Base-by-base conservation (phyloP, 1,139 yeast genomes). In the Hyphopichia burtonii region DNA sequence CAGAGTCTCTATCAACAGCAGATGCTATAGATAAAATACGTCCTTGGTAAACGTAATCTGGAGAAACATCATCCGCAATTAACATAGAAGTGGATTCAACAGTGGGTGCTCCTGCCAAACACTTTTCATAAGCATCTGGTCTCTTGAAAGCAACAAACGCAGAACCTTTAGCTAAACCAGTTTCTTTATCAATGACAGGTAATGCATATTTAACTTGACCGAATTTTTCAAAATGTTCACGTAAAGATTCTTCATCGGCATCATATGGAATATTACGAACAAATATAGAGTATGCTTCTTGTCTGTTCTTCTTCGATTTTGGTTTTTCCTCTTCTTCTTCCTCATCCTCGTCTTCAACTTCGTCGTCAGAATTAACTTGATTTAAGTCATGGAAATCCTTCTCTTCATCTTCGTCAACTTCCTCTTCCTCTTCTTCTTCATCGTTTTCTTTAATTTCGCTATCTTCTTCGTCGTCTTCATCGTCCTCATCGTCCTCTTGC, bases 241-340 rank as follows among this genome's bases (percentile, higher is more conserved):
- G 75, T 35, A 93, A 72, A 1, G 84, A 64, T 44, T 90, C 97
- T 39, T 78, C 78, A 30, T 95, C 90, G 8, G 97, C 95, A 61
- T 90, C 97, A 55, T 93, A 94, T 4, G 99, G 98, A 38, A 94
- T 82, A 57, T 93, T 93, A 60, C 98, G 82, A 8, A 93, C 89
- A 59, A 93, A 93, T 19, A 93, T 66, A 9, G 91, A 75, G 53
- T 55, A 85, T n/a, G 78, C 69, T 53, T 85, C 93, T 60, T 80
- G 85, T 60, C 70, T 82, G 61, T 86, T 85, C 38, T 63, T 61
- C 47, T 74, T 73, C 39, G 66, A 63, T 48, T 62, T 68, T 23
- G 60, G 58, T 23, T 55, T 51, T 38, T 61, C 62, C 25, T 59
- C 63, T 42, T 62, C 71, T 32, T 56, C 61, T 35, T 61, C 65